These are phyloP conservation scores for Aspergillus caelatus DNA, from an alignment of 2,329 filamentous ascomycete genomes.

Conservation along the genomic window DNA sequence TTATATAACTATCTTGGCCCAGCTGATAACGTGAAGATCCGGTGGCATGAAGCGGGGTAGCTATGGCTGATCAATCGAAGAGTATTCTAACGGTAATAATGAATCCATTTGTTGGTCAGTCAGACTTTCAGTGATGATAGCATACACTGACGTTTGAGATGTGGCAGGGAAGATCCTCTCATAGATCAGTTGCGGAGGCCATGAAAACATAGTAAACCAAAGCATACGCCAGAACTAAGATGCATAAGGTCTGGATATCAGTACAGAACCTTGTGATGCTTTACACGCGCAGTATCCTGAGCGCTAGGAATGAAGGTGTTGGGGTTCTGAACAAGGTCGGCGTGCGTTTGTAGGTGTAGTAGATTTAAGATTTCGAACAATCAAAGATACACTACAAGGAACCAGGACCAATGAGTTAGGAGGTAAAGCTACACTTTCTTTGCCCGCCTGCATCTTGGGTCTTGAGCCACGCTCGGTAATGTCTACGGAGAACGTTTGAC, in stretches of 20 bases:
- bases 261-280: not conserved
- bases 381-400: not conserved
- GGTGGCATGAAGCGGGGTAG: not conserved
- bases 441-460: not conserved
- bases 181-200: not conserved
- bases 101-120: not conserved
- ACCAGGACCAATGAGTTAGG: not conserved
- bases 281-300: not conserved
- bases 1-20: not conserved
- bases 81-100: not conserved
- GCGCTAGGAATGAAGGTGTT: not conserved
- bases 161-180: not conserved
- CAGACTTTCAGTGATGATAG: not conserved
- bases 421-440: not conserved
- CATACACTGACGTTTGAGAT: not conserved
- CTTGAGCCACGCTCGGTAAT: not conserved
- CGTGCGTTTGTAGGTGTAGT: not conserved
- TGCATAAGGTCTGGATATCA: not conserved
- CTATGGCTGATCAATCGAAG: not conserved
- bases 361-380: not conserved
- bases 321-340: not conserved
- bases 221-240: too few species aligned
- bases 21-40: not conserved
- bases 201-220: too few species aligned
- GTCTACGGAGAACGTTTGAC: not conserved